A percentile compares a stretch with the other conserved stretches of the same genome.
phyloP scores from a whole-genome alignment of 192 early-diverging fungal species.

The Coemansia sp. region DNA sequence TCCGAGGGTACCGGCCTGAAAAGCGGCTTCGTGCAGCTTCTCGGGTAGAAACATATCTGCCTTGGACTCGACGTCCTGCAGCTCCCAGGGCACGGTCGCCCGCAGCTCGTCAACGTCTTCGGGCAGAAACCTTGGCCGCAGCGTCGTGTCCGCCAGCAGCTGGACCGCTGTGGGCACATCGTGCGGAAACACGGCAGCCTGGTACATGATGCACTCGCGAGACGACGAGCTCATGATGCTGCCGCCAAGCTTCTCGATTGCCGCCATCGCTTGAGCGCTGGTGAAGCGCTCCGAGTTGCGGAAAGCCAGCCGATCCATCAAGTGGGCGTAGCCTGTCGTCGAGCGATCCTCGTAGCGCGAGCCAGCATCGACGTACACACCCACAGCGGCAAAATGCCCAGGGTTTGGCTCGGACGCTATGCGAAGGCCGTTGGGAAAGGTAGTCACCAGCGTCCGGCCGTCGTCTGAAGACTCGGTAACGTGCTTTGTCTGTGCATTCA shows the following conservation, averaged over 20 bases:
- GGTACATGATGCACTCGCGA: conserved; percentile 94
- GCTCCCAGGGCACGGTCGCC: conserved; percentile 77
- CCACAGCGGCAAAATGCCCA: conserved; percentile 87
- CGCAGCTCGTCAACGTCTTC: conserved; percentile 82
- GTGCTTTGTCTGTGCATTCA: not conserved
- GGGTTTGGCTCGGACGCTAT: conserved; percentile 76
- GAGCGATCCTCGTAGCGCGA: conserved; percentile 73
- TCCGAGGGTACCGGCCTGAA: conserved; percentile 71
- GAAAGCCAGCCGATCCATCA: conserved; percentile 91
- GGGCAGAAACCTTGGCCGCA: conserved; percentile 64
- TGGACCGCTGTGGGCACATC: conserved; percentile 69
- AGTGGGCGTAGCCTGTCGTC: conserved; percentile 73
- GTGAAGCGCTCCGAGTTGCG: conserved; percentile 75
- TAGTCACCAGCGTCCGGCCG: conserved; percentile 60
- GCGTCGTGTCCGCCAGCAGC: conserved; percentile 77
- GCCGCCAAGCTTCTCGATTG: conserved; percentile 84
- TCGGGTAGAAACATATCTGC: conserved; percentile 86
- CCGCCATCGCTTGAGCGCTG: conserved; percentile 64
- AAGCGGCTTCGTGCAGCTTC: conserved; percentile 80
- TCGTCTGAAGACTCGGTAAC: conserved; percentile 22
- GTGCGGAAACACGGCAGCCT: conserved; percentile 82
- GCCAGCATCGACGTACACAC: conserved; percentile 88
- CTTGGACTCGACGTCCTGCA: conserved; percentile 79
- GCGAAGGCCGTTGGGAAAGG: conserved; percentile 84
- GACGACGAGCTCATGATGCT: conserved; percentile 86